Conservation (phyloP, 805 yeast genomes). For the Pichia manshurica region DNA sequence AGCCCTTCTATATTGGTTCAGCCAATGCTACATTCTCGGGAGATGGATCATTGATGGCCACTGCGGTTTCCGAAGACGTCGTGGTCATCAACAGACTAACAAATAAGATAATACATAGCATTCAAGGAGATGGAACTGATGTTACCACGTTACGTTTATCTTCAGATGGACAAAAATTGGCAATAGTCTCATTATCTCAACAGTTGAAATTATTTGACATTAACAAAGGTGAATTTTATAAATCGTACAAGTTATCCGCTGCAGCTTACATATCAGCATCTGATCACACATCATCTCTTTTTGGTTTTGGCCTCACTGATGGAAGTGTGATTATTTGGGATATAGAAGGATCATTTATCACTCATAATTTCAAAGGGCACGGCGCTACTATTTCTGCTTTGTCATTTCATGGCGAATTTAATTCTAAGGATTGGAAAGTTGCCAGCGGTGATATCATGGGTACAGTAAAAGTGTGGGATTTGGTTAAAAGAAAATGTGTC, state of each 20-base stretch:
- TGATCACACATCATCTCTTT: slow-evolving; percentile 76
- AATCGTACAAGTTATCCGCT: slow-evolving; percentile 58
- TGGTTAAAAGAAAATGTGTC: slow-evolving; percentile 68
- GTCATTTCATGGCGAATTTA: slow-evolving; percentile 64
- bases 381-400: slow-evolving; percentile 81
- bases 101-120: slow-evolving; percentile 49
- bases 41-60: slow-evolving; percentile 62
- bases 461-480: slow-evolving; percentile 49
- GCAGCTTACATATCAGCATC: slow-evolving; percentile 75
- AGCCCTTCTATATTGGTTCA: slow-evolving; percentile 86
- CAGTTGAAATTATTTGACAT: slow-evolving; percentile 63
- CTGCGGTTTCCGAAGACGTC: slow-evolving; percentile 74
- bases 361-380: slow-evolving; percentile 91
- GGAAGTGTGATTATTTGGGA: slow-evolving; percentile 92
- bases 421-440: slow-evolving; percentile 67
- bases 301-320: slow-evolving; percentile 94
- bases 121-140: slow-evolving; percentile 81
- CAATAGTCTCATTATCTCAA: slow-evolving; percentile 58
- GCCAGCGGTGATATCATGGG: slow-evolving; percentile 67
- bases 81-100: slow-evolving; percentile 59
- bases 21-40: slow-evolving; percentile 63
- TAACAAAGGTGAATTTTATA: slow-evolving; percentile 36
- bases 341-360: slow-evolving; percentile 76
- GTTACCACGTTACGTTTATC: slow-evolving; percentile 72
- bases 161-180: slow-evolving; percentile 66